Base-by-base conservation (phyloP, 2,329 filamentous ascomycete genomes). In the Ophiostoma himal-ulmi region DNA sequence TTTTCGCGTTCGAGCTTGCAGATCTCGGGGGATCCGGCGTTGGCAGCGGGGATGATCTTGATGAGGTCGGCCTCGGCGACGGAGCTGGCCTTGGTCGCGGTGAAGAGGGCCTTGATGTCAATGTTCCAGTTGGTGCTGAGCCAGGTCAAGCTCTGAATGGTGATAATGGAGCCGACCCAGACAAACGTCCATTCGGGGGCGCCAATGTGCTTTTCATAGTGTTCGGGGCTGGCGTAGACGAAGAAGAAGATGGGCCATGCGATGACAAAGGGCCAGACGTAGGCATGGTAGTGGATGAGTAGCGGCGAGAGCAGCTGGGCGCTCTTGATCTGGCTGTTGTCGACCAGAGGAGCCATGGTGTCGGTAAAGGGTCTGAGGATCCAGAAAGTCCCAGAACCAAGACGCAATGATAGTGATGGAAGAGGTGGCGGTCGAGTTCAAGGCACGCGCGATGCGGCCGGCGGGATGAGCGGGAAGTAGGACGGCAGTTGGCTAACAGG, bases 171-270 rank as follows among this genome's bases (percentile, higher is more conserved):
- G 76, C 91, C 94, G 74, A 91, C 87, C 89, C 92, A 99, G 73
- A 99, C 92, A 78, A 97, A 96, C 0, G 96, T 98, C 94, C 95
- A 99, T 84, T 99, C 95, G 75, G 91, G 89, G n/a, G 91, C 94
- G 76, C 91, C 88, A 74, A 99, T 96, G 82, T 98, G 89, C 78
- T 89, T 90, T 75, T 96, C 91, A 80, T 99, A 99, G 75, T 92
- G 88, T 69, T 93, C 90, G 73, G 89, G 84, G 30, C 88, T 91
- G 69, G 96, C 88, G 79, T 97, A 98, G 80, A 94, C 89, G 79
- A 91, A 88, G 74, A 97, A 87, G 81, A 98, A 98, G 76, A 91
- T 82, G 69, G 96, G 95, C 94, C 96, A 99, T 77, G 94, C 83
- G 75, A 97, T 89, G 72, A 90, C 83, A 78, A 97, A 99, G 0